Evolutionary conservation across 169 alveolate species (phyloP), one percentile per base, ranked within the genome.

Genomic region (Plasmodium gallinaceum): DNA sequence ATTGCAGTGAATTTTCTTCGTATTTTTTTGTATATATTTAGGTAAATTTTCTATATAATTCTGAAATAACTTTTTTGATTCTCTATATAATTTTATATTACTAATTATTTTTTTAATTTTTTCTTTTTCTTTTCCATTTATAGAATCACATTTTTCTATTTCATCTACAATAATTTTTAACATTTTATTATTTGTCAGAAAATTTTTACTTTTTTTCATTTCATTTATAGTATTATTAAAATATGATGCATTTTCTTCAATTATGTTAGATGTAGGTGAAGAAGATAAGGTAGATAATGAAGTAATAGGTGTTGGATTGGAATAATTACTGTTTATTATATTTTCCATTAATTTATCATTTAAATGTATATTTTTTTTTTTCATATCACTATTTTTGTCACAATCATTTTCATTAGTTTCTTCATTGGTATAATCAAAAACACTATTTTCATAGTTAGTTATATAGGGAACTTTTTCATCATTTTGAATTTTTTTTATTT

Each of bases 11-110:
- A 88, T 64, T 61, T 69, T 74, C 2, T 88, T 76, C 14, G 93
- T 88, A 26, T 88, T 69, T 70, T 88, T 88, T 69, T 74, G 89
- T 72, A 75, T 88, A 62, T 72, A 64, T 46, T 74, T 75, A 7
- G 93, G 93, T 10, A 88, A 58, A 54, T 74, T 75, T 43, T 88
- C 93, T 37, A 76, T 76, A 74, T 88, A 88, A 88, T 75, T 76
- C 46, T 76, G 88, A 57, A 75, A 68, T 10, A 76, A 61, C 45
- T 88, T 88, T 61, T 75, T 76, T 2, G 93, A 66, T 39, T 88
- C 89, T 32, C 93, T 72, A 75, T 88, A 88, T 32, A 75, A 61
- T 73, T 75, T 88, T 48, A 88, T 52, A 60, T 88, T 88, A 42
- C 7, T 88, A 20, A 88, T 74, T 61, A 88, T 76, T 73, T 88